Base-by-base conservation (phyloP, 192 early-diverging fungal species). In the Backusella tuberculispora region DNA sequence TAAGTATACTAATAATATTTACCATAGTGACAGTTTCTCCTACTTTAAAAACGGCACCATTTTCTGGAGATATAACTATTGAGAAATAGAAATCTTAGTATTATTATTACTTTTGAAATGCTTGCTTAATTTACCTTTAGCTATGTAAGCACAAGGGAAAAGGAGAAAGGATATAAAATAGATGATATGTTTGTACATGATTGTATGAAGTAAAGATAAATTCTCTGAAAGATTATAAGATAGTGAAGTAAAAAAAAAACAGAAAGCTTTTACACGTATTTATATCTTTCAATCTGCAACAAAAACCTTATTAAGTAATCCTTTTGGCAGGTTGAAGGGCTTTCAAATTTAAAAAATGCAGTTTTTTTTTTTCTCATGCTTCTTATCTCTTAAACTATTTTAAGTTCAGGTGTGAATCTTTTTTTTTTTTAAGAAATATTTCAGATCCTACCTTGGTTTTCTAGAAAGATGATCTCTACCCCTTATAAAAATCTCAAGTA, bases 1-100 rank as follows among this genome's bases (percentile, higher is more conserved):
- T 34, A 34, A 1, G 29, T 34, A 34, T 34, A 34, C 29, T 34
- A 34, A 34, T 34, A 34, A 34, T 34, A 34, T 34, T 34, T 34
- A 34, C 29, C 9, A 60, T 4, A 13, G 19, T 60, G 8, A 60
- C 53, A 24, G 53, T 26, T 26, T 60, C 53, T 26, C 53, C 53
- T 60, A 60, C 53, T 60, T 60, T 26, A 19, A 60, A 60, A 12
- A 60, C 53, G 12, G 53, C 53, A 5, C 53, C 53, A 12, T 60
- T 60, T 60, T 60, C 53, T 26, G 53, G 53, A 60, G 53, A 60
- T 8, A 60, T 60, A 24, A 60, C 53, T 34, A 34, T 34, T 34
- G 29, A 2, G 2, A 34, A 34, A 34, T 34, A 34, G 29, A 34
- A 34, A 34, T 34, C 2, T 34, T 34, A 34, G 2, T 34, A 34